Conservation (phyloP, 805 yeast species). For the Lipomyces yamanashiensis region DNA sequence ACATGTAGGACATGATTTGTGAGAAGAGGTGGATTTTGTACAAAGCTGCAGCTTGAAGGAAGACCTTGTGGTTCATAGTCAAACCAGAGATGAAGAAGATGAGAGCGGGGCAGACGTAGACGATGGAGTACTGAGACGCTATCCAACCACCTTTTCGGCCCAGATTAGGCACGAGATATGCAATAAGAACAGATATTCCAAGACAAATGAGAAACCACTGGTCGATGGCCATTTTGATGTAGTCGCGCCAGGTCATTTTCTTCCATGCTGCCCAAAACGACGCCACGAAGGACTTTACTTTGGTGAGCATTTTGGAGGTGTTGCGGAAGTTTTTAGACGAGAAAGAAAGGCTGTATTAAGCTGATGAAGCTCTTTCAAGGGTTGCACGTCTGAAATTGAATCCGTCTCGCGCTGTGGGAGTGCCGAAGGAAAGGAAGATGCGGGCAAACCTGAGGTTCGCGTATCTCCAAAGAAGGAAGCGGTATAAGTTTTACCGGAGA, state of each 20-base stretch:
- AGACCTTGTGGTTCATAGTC: conserved; percentile 67
- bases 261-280: conserved; percentile 18
- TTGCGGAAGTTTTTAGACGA: not conserved
- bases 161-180: conserved; percentile 77
- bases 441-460: not conserved
- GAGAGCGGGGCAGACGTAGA: conserved; percentile 87
- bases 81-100: conserved; percentile 83
- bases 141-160: conserved; percentile 83
- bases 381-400: no score
- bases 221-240: conserved; percentile 21
- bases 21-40: conserved; percentile 85
- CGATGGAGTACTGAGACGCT: conserved; percentile 73
- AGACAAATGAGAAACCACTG: conserved; percentile 77
- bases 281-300: not conserved
- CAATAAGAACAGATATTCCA: conserved; percentile 74
- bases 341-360: not conserved
- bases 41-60: conserved; percentile 64
- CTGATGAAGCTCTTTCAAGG: not conserved
- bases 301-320: conserved; percentile 6
- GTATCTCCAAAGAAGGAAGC: not conserved
- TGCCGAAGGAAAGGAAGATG: not conserved
- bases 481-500: not conserved
- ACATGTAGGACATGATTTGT: conserved; percentile 58
- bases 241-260: conserved; percentile 22
- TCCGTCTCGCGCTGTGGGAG: no score